Conservation (phyloP, 2,329 filamentous ascomycete genomes). For the Colletotrichum trifolii region DNA sequence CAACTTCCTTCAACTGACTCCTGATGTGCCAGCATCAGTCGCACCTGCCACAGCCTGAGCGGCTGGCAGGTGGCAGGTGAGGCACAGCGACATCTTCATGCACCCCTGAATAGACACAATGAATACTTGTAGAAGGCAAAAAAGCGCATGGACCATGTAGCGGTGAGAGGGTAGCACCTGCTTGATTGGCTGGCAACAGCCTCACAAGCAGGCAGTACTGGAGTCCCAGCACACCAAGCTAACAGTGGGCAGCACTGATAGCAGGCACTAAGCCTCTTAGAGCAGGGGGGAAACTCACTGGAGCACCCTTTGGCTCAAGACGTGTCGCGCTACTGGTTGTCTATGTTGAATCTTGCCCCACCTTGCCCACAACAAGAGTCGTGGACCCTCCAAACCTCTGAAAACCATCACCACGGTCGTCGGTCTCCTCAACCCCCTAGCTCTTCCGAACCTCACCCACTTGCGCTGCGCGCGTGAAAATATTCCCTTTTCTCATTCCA, state of each 20-base stretch:
- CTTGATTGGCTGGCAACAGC: conserved; percentile 10
- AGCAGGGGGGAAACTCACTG: conserved; percentile 16
- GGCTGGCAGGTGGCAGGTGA: conserved; percentile 28
- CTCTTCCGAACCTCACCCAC: conserved; percentile 41
- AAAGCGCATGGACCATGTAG: conserved; percentile 37
- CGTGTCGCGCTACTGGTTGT: conserved; percentile 35
- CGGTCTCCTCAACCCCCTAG: conserved; percentile 40
- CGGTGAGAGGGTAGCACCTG: conserved; percentile 40
- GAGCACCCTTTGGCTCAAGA: conserved; percentile 25
- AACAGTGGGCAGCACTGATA: conserved; percentile 4
- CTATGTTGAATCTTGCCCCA: conserved; percentile 41
- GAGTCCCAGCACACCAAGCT: conserved; percentile 26
- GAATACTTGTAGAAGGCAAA: not conserved
- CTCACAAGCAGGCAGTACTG: conserved; percentile 20
- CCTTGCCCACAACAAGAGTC: conserved; percentile 42
- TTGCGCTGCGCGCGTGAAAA: conserved; percentile 50
- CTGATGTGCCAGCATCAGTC: not conserved
- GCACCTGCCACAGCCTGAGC: conserved; percentile 15
- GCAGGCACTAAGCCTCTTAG: conserved; percentile 31
- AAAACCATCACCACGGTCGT: conserved; percentile 47
- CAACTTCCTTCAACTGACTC: not conserved
- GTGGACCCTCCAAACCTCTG: conserved; percentile 41
- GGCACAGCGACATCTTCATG: conserved; percentile 26
- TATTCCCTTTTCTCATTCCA: conserved; percentile 40
- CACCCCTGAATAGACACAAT: conserved; percentile 36